A percentile compares a stretch with the other conserved stretches of the same genome.
phyloP scores from a whole-genome alignment of 768 basidiomycete genomes.

The Xerocomus potaroensis region DNA sequence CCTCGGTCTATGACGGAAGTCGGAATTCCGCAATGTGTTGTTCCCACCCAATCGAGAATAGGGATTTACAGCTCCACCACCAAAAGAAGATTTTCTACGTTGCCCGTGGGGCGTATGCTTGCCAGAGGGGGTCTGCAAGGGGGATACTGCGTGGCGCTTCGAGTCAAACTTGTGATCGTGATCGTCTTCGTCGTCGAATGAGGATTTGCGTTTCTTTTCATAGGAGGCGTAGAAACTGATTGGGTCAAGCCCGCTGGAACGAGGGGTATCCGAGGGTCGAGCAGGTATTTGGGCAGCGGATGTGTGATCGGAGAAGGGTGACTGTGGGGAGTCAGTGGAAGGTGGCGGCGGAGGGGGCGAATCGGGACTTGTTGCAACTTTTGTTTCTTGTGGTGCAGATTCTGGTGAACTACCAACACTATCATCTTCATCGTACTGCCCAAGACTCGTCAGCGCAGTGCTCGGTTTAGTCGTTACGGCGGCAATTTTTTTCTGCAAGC shows the following conservation, averaged over 20 bases:
- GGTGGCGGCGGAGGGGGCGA: conserved; percentile 31
- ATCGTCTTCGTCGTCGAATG: conserved; percentile 29
- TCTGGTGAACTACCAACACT: conserved; percentile 26
- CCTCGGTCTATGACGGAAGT: conserved; percentile 18
- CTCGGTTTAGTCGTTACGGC: conserved; percentile 30
- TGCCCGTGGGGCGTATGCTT: conserved; percentile 20
- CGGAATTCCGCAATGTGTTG: conserved; percentile 32
- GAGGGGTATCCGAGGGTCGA: conserved; percentile 17
- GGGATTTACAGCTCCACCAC: conserved; percentile 32
- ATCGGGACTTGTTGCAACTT: conserved; percentile 17
- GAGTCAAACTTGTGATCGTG: conserved; percentile 13
- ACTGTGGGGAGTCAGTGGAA: conserved; percentile 31
- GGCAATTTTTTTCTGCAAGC: conserved; percentile 52
- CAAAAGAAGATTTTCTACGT: conserved; percentile 29
- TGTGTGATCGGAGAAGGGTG: conserved; percentile 28
- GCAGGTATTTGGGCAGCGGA: conserved; percentile 16
- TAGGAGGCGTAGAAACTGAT: conserved; percentile 37
- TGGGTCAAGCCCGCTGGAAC: conserved; percentile 29
- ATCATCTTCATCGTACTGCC: conserved; percentile 41
- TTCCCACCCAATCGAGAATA: conserved; percentile 32
- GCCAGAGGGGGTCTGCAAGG: conserved; percentile 21
- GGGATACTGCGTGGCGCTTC: conserved; percentile 18
- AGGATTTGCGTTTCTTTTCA: conserved; percentile 40
- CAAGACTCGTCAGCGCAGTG: conserved; percentile 36
- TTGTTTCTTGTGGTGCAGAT: conserved; percentile 13